Percentiles rank a stretch among this genome's conserved stretches.
These are phyloP conservation scores for Chalciporus sphaerocephalus DNA, from an alignment of 768 basidiomycete genomes.

Conservation along the genomic window DNA sequence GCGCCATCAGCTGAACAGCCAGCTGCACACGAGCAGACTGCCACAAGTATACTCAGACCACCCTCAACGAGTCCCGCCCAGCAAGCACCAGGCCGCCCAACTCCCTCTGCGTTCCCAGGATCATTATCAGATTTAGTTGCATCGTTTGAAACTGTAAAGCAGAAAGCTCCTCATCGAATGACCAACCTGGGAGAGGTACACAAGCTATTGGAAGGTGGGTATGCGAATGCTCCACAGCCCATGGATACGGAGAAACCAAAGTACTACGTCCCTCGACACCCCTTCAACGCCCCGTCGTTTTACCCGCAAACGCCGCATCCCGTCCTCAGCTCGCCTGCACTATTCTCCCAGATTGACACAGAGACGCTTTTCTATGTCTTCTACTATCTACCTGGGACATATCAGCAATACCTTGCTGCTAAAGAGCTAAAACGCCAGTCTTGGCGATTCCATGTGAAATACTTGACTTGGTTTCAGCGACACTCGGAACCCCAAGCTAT, in stretches of 20 bases:
- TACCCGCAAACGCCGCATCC: constrained; percentile 89
- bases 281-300: constrained; percentile 85
- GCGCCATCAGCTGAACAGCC: constrained; percentile 43
- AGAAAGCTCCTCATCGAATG: constrained; percentile 86
- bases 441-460: constrained; percentile 99
- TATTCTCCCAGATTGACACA: constrained; percentile 89
- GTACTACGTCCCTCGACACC: constrained; percentile 93
- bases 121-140: constrained; percentile 89
- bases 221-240: constrained; percentile 83
- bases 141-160: constrained; percentile 94
- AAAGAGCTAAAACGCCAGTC: constrained; percentile 96
- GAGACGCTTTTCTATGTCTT: constrained; percentile 99
- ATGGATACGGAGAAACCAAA: constrained; percentile 96
- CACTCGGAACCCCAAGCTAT: constrained; percentile 97
- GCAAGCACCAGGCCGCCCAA: constrained; percentile 36
- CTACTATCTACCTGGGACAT: constrained; percentile 95
- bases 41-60: constrained; percentile 46
- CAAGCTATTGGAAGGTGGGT: constrained; percentile 90
- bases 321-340: constrained; percentile 72
- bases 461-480: constrained; percentile 98
- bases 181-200: constrained; percentile 86
- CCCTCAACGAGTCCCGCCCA: constrained; percentile 49
- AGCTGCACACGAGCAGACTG: constrained; percentile 30
- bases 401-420: constrained; percentile 97
- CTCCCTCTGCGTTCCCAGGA: constrained; percentile 63